Percentiles rank a stretch among this genome's conserved stretches.
Conservation (phyloP, 768 basidiomycete genomes). For the Rhodotorula graminis region DNA sequence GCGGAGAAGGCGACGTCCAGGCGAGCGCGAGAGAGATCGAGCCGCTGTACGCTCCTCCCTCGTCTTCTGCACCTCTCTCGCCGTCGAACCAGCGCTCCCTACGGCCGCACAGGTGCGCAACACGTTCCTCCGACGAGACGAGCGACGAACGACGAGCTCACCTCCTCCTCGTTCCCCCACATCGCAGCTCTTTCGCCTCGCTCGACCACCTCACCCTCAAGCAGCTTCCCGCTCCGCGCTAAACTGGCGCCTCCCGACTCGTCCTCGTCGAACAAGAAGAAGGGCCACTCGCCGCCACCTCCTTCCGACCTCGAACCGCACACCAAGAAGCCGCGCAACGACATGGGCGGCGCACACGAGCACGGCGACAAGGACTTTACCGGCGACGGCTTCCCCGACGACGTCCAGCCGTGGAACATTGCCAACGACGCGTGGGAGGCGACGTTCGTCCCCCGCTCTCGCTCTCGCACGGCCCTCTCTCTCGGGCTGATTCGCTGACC, state of each 20-base stretch:
- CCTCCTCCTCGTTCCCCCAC: too few species aligned
- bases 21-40: too few species aligned
- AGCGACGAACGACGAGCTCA: too few species aligned
- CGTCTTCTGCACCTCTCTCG: too few species aligned
- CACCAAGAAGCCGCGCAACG: not conserved
- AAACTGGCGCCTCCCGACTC: not conserved
- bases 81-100: too few species aligned
- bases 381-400: not conserved
- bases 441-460: not conserved
- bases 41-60: too few species aligned
- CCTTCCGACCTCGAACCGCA: not conserved
- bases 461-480: not conserved
- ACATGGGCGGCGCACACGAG: constrained; percentile 13
- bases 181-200: too few species aligned
- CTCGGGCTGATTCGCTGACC: not conserved
- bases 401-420: not conserved
- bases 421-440: not conserved
- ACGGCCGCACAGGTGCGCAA: too few species aligned
- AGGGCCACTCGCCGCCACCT: not conserved
- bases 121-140: too few species aligned
- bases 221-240: too few species aligned
- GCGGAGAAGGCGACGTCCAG: too few species aligned
- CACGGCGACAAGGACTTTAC: constrained; percentile 5
- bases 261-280: not conserved
- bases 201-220: not conserved